Evolutionary conservation across 2,329 filamentous ascomycete species (phyloP), one percentile per base, ranked within the genome.

Genomic region (Diaporthe australafricana): DNA sequence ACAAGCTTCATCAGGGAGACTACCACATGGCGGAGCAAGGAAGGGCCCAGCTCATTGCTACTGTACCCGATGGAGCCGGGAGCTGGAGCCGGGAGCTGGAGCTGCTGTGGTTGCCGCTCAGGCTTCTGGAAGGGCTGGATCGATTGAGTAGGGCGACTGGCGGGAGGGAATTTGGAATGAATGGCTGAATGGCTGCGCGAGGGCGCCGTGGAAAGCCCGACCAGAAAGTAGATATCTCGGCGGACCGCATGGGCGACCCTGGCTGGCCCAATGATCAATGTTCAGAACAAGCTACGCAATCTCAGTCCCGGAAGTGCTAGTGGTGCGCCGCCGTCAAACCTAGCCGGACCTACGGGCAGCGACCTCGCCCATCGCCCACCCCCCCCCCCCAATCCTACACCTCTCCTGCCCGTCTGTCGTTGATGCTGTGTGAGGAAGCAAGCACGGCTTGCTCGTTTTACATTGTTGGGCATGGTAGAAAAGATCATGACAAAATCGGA

Each of bases 1-100:
- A 60, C 55, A 60, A 60, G 55, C 55, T 42, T 60, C 55, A 60
- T 42, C 55, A 60, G 35, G 55, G 55, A 42, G 55, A 11, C 14
- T 20, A n/a, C 35, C 55, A 60, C 55, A 60, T 60, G 55, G 22
- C 22, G 22, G 35, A 40, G 55, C 55, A 60, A 60, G 55, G 55
- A 60, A 60, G 22, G 55, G 55, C 55, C 55, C 55, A 40, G 55
- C 53, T 40, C 32, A 4, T 14, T 17, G 53, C 3, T 5, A 8
- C 27, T 5, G 14, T 53, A 16, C 20, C 17, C 6, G 52, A n/a
- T 22, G 30, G 16, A 12, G 17, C 3, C 5, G 27, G 22, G 22
- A 50, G 25, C 32, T 35, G 32, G 32, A 35, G 32, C 32, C 9
- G 12, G 47, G 47, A 48, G 47, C n/a, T 48, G 47, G n/a, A n/a